Evolutionary conservation across 768 basidiomycete species (phyloP), one percentile per base, ranked within the genome.

Genomic region (Neoboletus brunneissimus): DNA sequence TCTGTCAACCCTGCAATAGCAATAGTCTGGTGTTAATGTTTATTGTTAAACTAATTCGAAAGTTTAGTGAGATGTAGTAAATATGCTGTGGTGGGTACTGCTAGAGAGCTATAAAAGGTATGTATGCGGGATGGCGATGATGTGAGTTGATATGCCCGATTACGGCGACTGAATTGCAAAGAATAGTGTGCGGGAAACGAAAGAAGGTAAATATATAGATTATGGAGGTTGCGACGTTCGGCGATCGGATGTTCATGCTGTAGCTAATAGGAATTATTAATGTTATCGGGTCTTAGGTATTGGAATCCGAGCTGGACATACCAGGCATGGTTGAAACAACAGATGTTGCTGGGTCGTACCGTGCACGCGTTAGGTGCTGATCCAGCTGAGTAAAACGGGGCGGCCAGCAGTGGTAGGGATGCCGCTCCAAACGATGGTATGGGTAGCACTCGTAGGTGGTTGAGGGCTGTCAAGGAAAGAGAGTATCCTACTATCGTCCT

Each of bases 341-440:
- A 48, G 56, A 50, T 46, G 59, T 55, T 31, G 53, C 5, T 27
- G 54, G 12, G 27, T 57, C 49, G 40, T 55, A 45, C 46, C 48
- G 51, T 40, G 37, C 49, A 59, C 10, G 53, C 31, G 25, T 48
- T 51, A 40, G 56, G 38, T 44, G 47, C 50, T 25, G 54, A 52
- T 46, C 59, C 57, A 15, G 58, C 25, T 20, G 74, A 69, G 46
- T 73, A 67, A 57, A 72, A 75, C 22, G 71, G 62, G 25, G 70
- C 66, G 16, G 66, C 67, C 32, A 67, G 54, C 31, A 69, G 52
- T 41, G 71, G 68, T 11, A 64, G 69, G 7, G 71, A 70, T 10
- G 61, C 57, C 4, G 65, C 57, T 37, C 46, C 51, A 38, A 64
- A 64, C 32, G 61, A 48, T 7, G 53, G n/a, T 11, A 11, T 49